Conservation (phyloP, 805 yeast genomes). For the Spathaspora sp. region DNA sequence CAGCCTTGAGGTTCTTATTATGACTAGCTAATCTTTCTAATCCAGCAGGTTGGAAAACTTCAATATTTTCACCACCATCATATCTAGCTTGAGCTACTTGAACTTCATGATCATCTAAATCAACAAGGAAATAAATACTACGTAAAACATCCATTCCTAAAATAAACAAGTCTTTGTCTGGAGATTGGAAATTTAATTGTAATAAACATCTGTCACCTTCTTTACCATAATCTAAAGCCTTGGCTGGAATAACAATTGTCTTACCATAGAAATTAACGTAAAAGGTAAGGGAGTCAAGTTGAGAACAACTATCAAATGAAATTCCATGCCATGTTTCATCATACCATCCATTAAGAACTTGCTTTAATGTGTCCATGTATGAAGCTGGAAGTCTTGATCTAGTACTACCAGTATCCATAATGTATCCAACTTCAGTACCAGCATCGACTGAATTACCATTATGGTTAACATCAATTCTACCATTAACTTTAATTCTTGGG, state of each 20-base stretch:
- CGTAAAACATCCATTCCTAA: conserved; percentile 66
- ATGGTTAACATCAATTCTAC: neutral
- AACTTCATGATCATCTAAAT: conserved; percentile 52
- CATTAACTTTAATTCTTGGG: neutral
- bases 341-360: conserved; percentile 31
- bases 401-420: conserved; percentile 33
- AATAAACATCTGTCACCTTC: neutral
- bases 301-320: conserved; percentile 44
- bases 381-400: conserved; percentile 39
- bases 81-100: conserved; percentile 43
- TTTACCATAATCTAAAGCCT: neutral
- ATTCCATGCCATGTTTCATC: conserved; percentile 32
- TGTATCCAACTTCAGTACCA: conserved; percentile 15
- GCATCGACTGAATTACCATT: conserved; percentile 7
- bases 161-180: conserved; percentile 16
- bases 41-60: conserved; percentile 17
- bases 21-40: neutral
- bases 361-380: conserved; percentile 30
- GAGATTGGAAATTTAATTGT: neutral
- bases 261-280: conserved; percentile 57
- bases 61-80: conserved; percentile 35
- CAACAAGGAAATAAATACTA: conserved; percentile 61
- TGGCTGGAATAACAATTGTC: conserved; percentile 47
- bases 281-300: conserved; percentile 7
- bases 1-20: neutral